A percentile compares a stretch with the other conserved stretches of the same genome.
Evolutionary conservation across 495 filamentous ascomycete genomes (phyloP).

Genomic region (Penicillium desertorum): DNA sequence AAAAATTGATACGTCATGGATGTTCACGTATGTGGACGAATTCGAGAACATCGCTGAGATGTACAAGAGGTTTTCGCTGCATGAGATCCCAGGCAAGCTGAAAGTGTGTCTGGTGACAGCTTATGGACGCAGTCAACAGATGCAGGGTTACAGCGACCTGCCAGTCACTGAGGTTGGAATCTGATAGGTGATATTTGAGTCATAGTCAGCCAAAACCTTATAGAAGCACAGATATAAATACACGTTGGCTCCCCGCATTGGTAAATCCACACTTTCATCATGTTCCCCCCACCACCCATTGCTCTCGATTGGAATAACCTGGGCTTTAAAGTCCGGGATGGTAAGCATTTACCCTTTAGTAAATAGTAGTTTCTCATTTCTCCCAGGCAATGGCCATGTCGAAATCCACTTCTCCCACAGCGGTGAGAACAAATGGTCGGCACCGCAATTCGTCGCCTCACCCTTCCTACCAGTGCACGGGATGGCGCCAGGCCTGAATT

Average conservation of each 20-base stretch:
- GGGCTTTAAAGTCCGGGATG: constrained; percentile 88
- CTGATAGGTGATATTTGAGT: not conserved
- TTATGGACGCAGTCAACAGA: constrained; percentile 23
- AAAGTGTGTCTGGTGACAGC: constrained; percentile 30
- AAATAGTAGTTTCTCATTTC: constrained; percentile 1
- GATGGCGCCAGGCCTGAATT: constrained; percentile 88
- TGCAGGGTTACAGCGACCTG: constrained; percentile 9
- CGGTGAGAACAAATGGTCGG: constrained; percentile 61
- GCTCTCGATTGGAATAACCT: constrained; percentile 81
- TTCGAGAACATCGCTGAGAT: constrained; percentile 31
- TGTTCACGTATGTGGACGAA: constrained; percentile 32
- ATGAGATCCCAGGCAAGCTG: constrained; percentile 26
- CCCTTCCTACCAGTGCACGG: constrained; percentile 83
- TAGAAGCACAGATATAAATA: not conserved
- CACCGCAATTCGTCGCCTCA: constrained; percentile 69
- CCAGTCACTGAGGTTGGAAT: not conserved
- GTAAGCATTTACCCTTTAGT: constrained; percentile 42
- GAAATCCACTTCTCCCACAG: constrained; percentile 35
- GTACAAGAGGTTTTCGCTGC: constrained; percentile 23
- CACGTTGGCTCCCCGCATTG: not conserved
- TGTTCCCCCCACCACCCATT: constrained; percentile 80
- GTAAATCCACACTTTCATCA: constrained; percentile 1
- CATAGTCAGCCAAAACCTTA: not conserved
- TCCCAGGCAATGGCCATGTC: constrained; percentile 35
- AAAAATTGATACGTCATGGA: constrained; percentile 31